Conservation (phyloP, 129 eudicot genomes). For the Silybum marianum region DNA sequence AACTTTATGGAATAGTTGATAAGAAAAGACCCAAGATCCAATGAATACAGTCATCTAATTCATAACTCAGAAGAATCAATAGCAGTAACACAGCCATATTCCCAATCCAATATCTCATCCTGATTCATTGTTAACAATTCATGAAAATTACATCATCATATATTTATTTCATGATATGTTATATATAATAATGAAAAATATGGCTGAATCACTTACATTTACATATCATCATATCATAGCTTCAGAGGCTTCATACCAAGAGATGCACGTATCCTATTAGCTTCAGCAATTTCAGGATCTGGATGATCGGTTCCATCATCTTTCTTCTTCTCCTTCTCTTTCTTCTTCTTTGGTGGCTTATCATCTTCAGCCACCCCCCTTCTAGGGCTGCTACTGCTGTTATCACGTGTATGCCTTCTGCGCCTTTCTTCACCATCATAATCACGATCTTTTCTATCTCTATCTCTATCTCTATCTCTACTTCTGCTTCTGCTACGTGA, state of each 20-base stretch:
- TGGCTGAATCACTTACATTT: background rate
- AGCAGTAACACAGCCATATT: no score
- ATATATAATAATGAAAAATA: no score
- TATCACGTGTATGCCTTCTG: constrained; percentile 54
- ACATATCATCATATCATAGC: constrained; percentile 23
- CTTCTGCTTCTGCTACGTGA: constrained; percentile 75
- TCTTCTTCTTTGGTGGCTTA: constrained; percentile 59
- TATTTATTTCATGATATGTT: background rate
- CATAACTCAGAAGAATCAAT: no score
- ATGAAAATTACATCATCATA: background rate
- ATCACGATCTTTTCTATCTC: constrained; percentile 51
- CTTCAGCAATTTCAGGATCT: constrained; percentile 94
- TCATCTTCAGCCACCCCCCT: constrained; percentile 42
- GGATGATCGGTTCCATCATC: constrained; percentile 98
- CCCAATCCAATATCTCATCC: background rate
- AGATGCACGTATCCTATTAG: constrained; percentile 72
- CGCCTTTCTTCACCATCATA: constrained; percentile 80
- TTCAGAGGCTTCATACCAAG: constrained; percentile 75
- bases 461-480: constrained; percentile 79
- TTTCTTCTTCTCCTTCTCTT: constrained; percentile 71
- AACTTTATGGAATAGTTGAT: no score
- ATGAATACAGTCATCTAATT: no score
- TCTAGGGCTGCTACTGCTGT: constrained; percentile 68
- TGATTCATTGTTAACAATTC: background rate
- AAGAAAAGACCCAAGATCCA: no score